phyloP scores from a whole-genome alignment of 1,284 basidiomycete species.

The Fistulinella staudtii region DNA sequence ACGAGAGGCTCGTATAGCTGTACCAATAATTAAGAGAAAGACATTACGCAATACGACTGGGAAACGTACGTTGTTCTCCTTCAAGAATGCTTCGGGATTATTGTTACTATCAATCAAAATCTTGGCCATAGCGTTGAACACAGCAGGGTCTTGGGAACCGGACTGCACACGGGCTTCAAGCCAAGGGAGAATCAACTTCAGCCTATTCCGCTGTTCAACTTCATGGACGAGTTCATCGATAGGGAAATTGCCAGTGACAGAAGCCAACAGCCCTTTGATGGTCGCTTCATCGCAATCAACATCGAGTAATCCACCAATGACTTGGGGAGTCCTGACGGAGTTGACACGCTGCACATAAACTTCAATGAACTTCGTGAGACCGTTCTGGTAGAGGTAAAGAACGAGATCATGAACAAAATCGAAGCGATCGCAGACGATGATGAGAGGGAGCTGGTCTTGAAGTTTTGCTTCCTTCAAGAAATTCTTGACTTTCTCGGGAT shows the following conservation, averaged over 20 bases:
- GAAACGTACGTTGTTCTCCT: constrained; percentile 88
- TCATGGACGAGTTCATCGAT: constrained; percentile 97
- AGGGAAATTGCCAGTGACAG: constrained; percentile 96
- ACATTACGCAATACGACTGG: background rate
- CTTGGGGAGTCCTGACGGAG: constrained; percentile 96
- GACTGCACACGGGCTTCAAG: constrained; percentile 89
- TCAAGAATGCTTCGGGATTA: constrained; percentile 96
- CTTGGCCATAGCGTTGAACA: constrained; percentile 98
- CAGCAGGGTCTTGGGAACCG: constrained; percentile 87
- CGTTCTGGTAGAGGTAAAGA: constrained; percentile 98
- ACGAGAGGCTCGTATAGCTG: constrained; percentile 93
- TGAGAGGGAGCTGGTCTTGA: constrained; percentile 94
- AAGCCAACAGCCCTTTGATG: constrained; percentile 91
- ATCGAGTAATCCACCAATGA: constrained; percentile 94
- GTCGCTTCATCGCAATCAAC: constrained; percentile 97
- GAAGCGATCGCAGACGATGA: constrained; percentile 99
- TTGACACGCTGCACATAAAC: constrained; percentile 99
- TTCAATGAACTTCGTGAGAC: constrained; percentile 96
- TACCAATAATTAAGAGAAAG: constrained; percentile 1
- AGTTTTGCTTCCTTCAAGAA: constrained; percentile 99
- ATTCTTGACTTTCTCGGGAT: constrained; percentile 99
- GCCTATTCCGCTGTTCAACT: constrained; percentile 92
- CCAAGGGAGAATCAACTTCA: constrained; percentile 98
- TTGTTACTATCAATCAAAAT: constrained; percentile 99
- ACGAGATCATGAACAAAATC: constrained; percentile 99